Base-by-base conservation (phyloP, 305 asterid genomes). In the Stenogyne calaminthoides region DNA sequence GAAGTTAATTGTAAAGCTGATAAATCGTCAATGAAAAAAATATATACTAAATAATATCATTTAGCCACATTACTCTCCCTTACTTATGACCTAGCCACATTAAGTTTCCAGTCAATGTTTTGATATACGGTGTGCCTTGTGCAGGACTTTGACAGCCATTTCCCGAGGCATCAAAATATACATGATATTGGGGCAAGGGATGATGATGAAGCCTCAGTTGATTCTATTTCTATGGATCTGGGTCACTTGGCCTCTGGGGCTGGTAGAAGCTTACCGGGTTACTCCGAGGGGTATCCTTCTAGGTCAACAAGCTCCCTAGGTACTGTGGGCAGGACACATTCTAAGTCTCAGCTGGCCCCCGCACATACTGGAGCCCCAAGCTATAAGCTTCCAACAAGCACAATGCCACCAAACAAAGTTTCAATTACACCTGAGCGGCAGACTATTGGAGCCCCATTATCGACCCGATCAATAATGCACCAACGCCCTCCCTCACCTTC, bases 121-220 rank as follows among this genome's bases (percentile, higher is more conserved):
- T 73, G 61, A 25, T 52, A 42, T 71, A 6, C 29, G 64, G 68
- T 60, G 44, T 65, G 63, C 46, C 58, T 60, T 71, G 52, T 87
- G 83, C 87, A 88, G 97, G 91, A 83, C 72, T 70, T 77, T 36
- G 88, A 78, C 55, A 76, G 76, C 78, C 81, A 79, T 75, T 73
- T 74, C 70, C 82, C 69, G 51, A 82, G 82, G 74, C 84, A 88
- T 40, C 86, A 72, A 74, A 80, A 61, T 64, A 25, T 70, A 29
- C 86, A 66, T 67, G 85, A 68, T 55, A 60, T 75, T 32, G 94
- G 80, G 72, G 37, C 89, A 46, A 82, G 83, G 73, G 75, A 75
- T 71, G 88, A 78, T 62, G 92, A 89, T 80, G 93, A 89, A 78
- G 84, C 84, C 67, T 83, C 91, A 52, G 81, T 77, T 73, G 94